phyloP scores from a whole-genome alignment of 495 filamentous ascomycete genomes.

The Sabuloglossum arenarium region DNA sequence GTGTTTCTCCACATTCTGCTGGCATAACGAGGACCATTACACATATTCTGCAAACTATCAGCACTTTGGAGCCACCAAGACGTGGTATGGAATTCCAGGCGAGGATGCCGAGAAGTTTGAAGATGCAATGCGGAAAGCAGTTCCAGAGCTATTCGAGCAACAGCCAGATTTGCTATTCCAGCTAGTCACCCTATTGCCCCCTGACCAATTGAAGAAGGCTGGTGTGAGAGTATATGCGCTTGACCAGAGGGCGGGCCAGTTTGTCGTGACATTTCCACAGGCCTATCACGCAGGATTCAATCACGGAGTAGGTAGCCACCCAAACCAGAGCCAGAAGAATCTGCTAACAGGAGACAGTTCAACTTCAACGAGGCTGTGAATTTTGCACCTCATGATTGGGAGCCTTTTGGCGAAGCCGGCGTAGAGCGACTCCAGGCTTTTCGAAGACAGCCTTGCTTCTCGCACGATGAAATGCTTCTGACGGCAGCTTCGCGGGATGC shows the following conservation, averaged over 20 bases:
- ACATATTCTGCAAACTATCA: constrained; percentile 98
- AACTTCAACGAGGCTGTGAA: constrained; percentile 99
- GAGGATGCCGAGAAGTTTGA: constrained; percentile 90
- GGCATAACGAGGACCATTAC: constrained; percentile 98
- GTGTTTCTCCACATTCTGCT: constrained; percentile 99
- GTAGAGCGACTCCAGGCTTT: constrained; percentile 76
- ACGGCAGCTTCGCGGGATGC: constrained; percentile 62
- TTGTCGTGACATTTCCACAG: constrained; percentile 87
- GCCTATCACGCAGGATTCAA: constrained; percentile 90
- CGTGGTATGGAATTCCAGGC: constrained; percentile 95
- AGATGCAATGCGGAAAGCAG: constrained; percentile 80
- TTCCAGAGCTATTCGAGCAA: constrained; percentile 90
- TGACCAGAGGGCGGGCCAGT: constrained; percentile 87
- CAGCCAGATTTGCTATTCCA: constrained; percentile 96
- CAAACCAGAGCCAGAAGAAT: constrained; percentile 17
- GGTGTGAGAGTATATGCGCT: constrained; percentile 83
- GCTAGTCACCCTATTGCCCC: constrained; percentile 81
- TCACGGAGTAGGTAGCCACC: constrained; percentile 33
- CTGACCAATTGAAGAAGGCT: constrained; percentile 84
- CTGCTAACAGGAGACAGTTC: constrained; percentile 25
- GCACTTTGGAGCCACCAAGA: constrained; percentile 96
- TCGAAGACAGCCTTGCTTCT: constrained; percentile 85
- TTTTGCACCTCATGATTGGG: constrained; percentile 94
- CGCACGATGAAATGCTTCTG: constrained; percentile 87
- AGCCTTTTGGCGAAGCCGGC: constrained; percentile 72